Evolutionary conservation across 75 land plant species (phyloP), one percentile per base, ranked within the genome.

Genomic region (Cryptomeria japonica): DNA sequence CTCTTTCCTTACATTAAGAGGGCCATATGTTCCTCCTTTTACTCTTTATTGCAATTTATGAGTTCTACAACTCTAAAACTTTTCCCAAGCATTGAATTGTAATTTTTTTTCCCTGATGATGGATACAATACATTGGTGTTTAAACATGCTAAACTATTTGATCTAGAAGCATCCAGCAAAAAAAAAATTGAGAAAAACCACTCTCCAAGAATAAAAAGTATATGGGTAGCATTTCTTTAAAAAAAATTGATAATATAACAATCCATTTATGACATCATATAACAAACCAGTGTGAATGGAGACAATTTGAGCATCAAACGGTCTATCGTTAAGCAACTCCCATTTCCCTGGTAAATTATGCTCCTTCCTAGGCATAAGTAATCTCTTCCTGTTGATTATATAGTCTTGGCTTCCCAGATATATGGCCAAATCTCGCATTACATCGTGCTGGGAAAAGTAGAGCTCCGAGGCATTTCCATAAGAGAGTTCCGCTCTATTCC

Each of bases 241-340:
- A n/a, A 64, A 25, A 64, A 25, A 25, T 25, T 64, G 31, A 22
- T 25, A 64, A 22, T 28, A 8, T 22, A n/a, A 22, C 28, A 6
- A 64, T 64, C 70, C 0, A 64, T 5, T 28, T 37, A 3, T 9
- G 64, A 38, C 4, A 68, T 19, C 31, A 31, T 53, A 36, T 8
- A 86, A 10, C n/a, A 8, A 88, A 95, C 96, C 96, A 87, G 94
- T 93, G 53, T 95, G 94, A 84, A 95, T 83, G 51, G 96, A 95
- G 37, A 95, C 92, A 85, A 95, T 53, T 53, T 89, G 93, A 25
- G 96, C 94, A 80, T 92, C 83, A 75, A 92, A 95, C 22, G 90
- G 86, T 32, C 86, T 44, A 87, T 92, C 92, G 3, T 72, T 42
- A 36, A 90, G 87, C 58, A 90, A 87, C 80, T 86, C 86, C 95